phyloP scores from a whole-genome alignment of 495 filamentous ascomycete genomes.

The Penicillium manginii region DNA sequence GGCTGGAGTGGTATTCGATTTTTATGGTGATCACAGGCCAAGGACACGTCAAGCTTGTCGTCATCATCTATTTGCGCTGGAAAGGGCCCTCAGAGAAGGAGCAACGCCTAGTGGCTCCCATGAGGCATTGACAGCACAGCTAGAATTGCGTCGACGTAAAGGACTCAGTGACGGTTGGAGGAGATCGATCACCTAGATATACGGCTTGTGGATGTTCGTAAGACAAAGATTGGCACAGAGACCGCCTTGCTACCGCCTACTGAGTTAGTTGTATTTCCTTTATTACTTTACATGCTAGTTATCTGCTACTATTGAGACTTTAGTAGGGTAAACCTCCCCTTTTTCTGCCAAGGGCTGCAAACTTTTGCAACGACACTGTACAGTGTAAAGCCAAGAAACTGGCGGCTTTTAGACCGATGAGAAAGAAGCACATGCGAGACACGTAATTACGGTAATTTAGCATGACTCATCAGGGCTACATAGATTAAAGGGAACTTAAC shows the following conservation, averaged over 20 bases:
- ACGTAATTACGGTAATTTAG: too few species aligned
- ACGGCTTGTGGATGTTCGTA: not conserved
- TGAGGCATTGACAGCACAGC: not conserved
- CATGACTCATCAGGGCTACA: too few species aligned
- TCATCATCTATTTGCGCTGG: slow-evolving; percentile 6
- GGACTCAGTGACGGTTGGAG: slow-evolving; percentile 2
- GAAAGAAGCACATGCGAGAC: too few species aligned
- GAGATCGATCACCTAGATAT: slow-evolving; percentile 8
- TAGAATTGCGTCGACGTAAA: slow-evolving; percentile 1
- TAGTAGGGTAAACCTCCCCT: too few species aligned
- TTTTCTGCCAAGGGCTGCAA: not conserved
- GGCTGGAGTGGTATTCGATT: slow-evolving; percentile 9
- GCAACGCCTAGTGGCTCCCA: slow-evolving; percentile 4
- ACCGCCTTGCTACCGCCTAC: too few species aligned
- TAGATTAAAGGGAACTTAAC: too few species aligned
- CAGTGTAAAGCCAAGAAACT: too few species aligned
- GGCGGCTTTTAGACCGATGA: too few species aligned
- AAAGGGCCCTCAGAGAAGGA: slow-evolving; percentile 10
- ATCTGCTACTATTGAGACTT: too few species aligned
- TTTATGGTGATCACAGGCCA: slow-evolving; percentile 7
- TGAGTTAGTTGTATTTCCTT: too few species aligned
- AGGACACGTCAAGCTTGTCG: slow-evolving; percentile 9
- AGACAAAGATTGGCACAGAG: not conserved
- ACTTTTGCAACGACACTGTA: too few species aligned
- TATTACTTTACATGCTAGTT: too few species aligned